phyloP scores from a whole-genome alignment of 108 stramenopile genomes.

The Cyclotella atomus region DNA sequence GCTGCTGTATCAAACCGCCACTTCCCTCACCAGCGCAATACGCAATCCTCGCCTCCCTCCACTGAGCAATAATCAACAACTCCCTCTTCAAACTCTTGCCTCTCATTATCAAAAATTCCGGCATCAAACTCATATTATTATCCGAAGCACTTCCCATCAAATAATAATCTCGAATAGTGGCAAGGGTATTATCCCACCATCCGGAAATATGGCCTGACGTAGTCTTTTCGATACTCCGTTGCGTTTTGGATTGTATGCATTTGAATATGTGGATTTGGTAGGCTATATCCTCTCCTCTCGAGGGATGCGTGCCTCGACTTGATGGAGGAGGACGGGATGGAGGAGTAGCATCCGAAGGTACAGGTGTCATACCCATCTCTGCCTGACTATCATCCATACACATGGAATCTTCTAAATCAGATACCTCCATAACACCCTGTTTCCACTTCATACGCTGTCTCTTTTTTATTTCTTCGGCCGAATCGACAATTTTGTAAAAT shows the following conservation, averaged over 20 bases:
- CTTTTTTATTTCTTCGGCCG: slow-evolving; percentile 24
- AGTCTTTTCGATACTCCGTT: slow-evolving; percentile 44
- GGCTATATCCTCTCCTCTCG: slow-evolving; percentile 36
- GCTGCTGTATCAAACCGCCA: not conserved
- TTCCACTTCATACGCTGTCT: slow-evolving; percentile 22
- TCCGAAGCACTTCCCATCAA: slow-evolving; percentile 58
- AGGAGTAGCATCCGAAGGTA: too few species aligned
- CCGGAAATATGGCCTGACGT: slow-evolving; percentile 35
- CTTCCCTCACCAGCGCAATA: slow-evolving; percentile 10
- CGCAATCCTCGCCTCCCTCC: slow-evolving; percentile 45
- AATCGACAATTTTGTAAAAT: slow-evolving; percentile 29
- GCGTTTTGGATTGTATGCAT: slow-evolving; percentile 39
- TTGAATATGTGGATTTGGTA: slow-evolving; percentile 42
- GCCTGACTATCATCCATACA: too few species aligned
- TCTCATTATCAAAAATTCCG: slow-evolving; percentile 54
- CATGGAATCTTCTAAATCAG: slow-evolving; percentile 9
- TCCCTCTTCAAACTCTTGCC: slow-evolving; percentile 55
- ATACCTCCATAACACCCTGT: slow-evolving; percentile 26
- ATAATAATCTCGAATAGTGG: slow-evolving; percentile 57
- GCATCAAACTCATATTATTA: slow-evolving; percentile 62
- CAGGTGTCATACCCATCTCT: too few species aligned
- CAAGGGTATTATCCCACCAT: slow-evolving; percentile 48
- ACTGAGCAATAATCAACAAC: slow-evolving; percentile 60
- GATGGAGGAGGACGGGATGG: too few species aligned
- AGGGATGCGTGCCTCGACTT: too few species aligned